Conservation (phyloP, 768 basidiomycete species). For the Boletus reticulatus region DNA sequence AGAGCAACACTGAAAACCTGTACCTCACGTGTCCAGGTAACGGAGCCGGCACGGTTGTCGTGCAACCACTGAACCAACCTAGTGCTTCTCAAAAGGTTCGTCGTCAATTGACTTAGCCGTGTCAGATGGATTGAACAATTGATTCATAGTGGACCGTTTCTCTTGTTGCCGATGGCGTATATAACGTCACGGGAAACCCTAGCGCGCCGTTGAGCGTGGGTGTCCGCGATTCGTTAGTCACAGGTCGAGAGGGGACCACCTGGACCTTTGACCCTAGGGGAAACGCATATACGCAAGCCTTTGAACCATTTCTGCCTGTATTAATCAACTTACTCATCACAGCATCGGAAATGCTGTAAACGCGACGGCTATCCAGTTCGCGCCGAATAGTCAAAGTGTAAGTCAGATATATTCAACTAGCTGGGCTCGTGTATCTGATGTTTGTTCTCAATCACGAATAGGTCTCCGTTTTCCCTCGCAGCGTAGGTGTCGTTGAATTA, state of each 20-base stretch:
- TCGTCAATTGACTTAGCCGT: background rate
- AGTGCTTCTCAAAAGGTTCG: background rate
- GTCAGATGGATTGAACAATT: background rate
- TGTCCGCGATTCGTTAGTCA: background rate
- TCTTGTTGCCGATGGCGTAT: background rate
- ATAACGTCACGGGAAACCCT: background rate
- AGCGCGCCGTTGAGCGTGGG: background rate
- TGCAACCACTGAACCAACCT: background rate
- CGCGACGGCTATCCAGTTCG: background rate
- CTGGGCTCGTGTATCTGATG: background rate
- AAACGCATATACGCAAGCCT: background rate
- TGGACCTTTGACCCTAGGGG: constrained; percentile 1
- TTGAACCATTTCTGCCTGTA: background rate
- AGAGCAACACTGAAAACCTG: background rate
- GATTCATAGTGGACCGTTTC: background rate
- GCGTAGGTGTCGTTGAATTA: background rate
- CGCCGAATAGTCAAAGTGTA: background rate
- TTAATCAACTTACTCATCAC: background rate
- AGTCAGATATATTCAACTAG: background rate
- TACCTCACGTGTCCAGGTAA: background rate
- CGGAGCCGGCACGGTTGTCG: background rate
- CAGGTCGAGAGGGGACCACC: background rate
- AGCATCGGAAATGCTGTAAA: background rate
- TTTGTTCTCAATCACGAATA: background rate
- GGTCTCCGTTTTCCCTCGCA: background rate